Percentiles rank a stretch among this genome's conserved stretches.
Conservation (phyloP, 2,329 filamentous ascomycete species). For the Ploettnerulaceae sp. region DNA sequence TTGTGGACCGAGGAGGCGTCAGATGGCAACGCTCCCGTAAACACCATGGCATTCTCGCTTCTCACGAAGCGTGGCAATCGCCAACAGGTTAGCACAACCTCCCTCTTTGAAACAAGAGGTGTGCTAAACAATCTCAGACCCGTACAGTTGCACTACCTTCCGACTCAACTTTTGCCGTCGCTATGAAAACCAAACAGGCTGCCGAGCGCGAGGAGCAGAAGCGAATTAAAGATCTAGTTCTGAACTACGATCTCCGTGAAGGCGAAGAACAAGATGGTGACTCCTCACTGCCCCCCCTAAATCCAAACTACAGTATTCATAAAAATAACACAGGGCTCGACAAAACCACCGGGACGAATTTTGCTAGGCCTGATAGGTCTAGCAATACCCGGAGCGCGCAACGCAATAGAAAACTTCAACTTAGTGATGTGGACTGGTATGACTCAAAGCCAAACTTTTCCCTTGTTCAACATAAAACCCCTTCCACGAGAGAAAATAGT, state of each 20-base stretch:
- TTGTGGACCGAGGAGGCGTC: slow-evolving; percentile 39
- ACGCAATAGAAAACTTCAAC: slow-evolving; percentile 81
- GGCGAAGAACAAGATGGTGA: slow-evolving; percentile 77
- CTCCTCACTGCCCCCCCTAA: slow-evolving; percentile 40
- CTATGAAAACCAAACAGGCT: slow-evolving; percentile 93
- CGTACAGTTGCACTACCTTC: slow-evolving; percentile 84
- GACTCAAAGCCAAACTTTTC: slow-evolving; percentile 30
- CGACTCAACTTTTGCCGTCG: slow-evolving; percentile 90
- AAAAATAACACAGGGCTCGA: slow-evolving; percentile 51
- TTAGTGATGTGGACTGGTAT: slow-evolving; percentile 98
- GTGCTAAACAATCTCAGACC: slow-evolving; percentile 60
- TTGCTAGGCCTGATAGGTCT: slow-evolving; percentile 34
- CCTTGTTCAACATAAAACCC: slow-evolving; percentile 15
- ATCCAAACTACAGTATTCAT: slow-evolving; percentile 48
- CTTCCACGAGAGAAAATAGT: background rate
- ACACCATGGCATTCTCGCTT: slow-evolving; percentile 68
- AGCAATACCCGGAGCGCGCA: slow-evolving; percentile 56
- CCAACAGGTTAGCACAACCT: slow-evolving; percentile 63
- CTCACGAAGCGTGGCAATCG: slow-evolving; percentile 95
- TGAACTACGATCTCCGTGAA: slow-evolving; percentile 92
- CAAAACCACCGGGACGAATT: slow-evolving; percentile 40
- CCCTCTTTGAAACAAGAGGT: background rate
- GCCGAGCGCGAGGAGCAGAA: slow-evolving; percentile 95
- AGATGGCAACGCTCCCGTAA: slow-evolving; percentile 3
- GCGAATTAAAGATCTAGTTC: slow-evolving; percentile 93